Percentiles rank a stretch among this genome's conserved stretches.
Conservation (phyloP, 148 eudicot genomes). For the Amaranthus cruentus region DNA sequence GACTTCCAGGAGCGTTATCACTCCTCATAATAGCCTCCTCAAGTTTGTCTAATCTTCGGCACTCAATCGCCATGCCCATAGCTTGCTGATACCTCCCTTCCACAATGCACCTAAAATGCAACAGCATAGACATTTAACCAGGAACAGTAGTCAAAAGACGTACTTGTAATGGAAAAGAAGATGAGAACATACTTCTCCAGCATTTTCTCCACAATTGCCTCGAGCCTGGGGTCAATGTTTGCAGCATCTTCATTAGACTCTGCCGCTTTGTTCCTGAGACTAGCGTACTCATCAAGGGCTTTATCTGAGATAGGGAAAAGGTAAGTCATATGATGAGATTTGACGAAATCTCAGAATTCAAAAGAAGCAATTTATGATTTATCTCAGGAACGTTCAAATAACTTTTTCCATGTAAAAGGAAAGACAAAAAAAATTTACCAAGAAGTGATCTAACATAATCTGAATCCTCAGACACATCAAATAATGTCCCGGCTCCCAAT, state of each 20-base stretch:
- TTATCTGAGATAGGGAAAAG: constrained; percentile 50
- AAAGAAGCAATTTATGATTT: not conserved
- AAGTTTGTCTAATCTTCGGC: constrained; percentile 83
- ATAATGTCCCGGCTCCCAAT: constrained; percentile 84
- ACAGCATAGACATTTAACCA: constrained; percentile 13
- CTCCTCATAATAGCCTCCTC: constrained; percentile 81
- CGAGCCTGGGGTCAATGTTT: constrained; percentile 75
- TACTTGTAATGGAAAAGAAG: constrained; percentile 1
- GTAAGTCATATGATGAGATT: not conserved
- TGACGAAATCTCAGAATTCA: not conserved
- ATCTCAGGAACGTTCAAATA: not conserved
- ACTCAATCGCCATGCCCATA: constrained; percentile 83
- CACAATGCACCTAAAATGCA: constrained; percentile 53
- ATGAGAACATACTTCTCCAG: constrained; percentile 71
- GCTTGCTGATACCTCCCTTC: constrained; percentile 91
- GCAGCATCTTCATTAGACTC: constrained; percentile 56
- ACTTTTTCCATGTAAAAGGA: not conserved
- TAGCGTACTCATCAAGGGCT: constrained; percentile 95
- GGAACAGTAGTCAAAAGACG: not conserved
- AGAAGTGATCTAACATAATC: constrained; percentile 93
- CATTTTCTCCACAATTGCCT: constrained; percentile 96
- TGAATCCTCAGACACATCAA: constrained; percentile 95
- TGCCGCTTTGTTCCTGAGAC: constrained; percentile 67
- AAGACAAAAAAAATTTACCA: constrained; percentile 35
- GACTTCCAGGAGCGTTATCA: constrained; percentile 66